Base-by-base conservation (phyloP, 1,139 yeast species). In the Kurtzmaniella quercitrusa region DNA sequence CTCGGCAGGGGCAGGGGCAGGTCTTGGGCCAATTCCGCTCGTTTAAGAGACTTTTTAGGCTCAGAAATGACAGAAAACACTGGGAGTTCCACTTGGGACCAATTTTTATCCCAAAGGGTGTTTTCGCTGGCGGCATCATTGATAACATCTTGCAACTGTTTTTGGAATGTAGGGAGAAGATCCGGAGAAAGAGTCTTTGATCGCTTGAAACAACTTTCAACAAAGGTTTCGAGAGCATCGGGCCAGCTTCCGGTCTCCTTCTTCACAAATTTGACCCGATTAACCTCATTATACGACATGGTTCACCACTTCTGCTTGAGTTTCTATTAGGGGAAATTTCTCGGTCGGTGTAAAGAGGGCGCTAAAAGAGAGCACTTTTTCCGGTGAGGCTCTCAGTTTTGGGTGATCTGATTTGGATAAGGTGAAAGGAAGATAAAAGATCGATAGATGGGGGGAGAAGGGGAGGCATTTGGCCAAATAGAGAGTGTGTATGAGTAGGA, bases 281-380 rank as follows among this genome's bases (percentile, higher is more conserved):
- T 36, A 7, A 36, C 38, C 27, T 36, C 38, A 19, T 36, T 36
- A 14, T 36, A 36, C 17, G 38, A 36, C 38, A 36, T 36, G 10
- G 5, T 27, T 27, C 10, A 27, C 31, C 31, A 27, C 31, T n/a
- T 27, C 31, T 11, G 31, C 31, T 27, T 4, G 12, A n/a, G 5
- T 27, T 27, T 27, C 31, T n/a, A 27, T 27, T 10, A 5, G 12
- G 31, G 31, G 23, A 21, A 21, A 5, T 21, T 21, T 21, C 23
- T 21, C 23, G 23, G 23, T 21, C 7, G 23, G 23, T 21, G 23
- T 21, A 5, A 21, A 21, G 23, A 21, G 23, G 8, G 23, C n/a
- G n/a, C n/a, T n/a, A n/a, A n/a, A n/a, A n/a, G n/a, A n/a, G n/a
- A n/a, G n/a, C n/a, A 27, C 12, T n/a, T 27, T n/a, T 27, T n/a